Percentiles rank a stretch among this genome's conserved stretches.
These are phyloP conservation scores for Boletus patriciae DNA, from an alignment of 768 basidiomycete species.

Conservation along the genomic window DNA sequence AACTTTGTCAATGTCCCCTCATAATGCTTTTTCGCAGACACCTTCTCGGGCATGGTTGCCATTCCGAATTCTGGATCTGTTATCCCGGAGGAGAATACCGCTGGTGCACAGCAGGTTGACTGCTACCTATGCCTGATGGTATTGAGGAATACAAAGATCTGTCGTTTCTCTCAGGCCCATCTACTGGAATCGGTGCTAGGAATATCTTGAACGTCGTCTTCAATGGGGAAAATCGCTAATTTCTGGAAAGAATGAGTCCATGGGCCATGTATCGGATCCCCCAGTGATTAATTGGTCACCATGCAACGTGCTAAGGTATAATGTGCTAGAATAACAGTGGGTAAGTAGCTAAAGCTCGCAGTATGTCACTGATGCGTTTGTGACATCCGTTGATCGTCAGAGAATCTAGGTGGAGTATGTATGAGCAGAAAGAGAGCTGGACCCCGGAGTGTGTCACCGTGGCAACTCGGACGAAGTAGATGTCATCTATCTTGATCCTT, in stretches of 20 bases:
- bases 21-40: slow-evolving; percentile 78
- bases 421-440: neutral
- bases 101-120: neutral
- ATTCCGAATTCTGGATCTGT: slow-evolving; percentile 6
- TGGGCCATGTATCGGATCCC: neutral
- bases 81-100: neutral
- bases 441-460: neutral
- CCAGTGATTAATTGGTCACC: neutral
- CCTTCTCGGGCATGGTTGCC: slow-evolving; percentile 51
- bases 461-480: neutral
- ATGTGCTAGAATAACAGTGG: neutral
- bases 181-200: neutral
- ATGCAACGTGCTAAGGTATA: slow-evolving; percentile 8
- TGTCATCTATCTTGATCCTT: neutral
- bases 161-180: neutral
- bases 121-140: neutral
- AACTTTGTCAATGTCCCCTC: slow-evolving; percentile 84
- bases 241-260: neutral
- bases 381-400: neutral
- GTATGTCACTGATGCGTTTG: neutral
- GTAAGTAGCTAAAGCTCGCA: slow-evolving; percentile 1
- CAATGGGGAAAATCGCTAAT: neutral
- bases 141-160: neutral
- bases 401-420: neutral
- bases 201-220: slow-evolving; percentile 2